Evolutionary conservation across 495 filamentous ascomycete genomes (phyloP).

Genomic region (Xanthoparmelia taractica): DNA sequence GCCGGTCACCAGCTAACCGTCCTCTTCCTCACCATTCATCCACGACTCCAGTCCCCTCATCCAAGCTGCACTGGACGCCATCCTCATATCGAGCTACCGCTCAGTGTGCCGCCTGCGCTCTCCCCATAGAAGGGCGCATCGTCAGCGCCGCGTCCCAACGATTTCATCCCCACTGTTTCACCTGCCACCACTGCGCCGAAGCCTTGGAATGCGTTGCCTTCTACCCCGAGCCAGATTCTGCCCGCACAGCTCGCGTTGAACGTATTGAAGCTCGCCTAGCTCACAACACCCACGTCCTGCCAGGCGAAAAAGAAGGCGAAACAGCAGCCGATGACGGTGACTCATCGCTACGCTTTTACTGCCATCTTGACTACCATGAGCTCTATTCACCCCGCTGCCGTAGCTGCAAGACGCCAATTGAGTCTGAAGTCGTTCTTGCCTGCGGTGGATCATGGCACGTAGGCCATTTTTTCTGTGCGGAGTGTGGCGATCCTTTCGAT

Average conservation of each 20-base stretch:
- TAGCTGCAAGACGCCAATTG: constrained; percentile 96
- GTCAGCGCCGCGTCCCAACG: constrained; percentile 72
- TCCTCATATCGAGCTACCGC: constrained; percentile 59
- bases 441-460: constrained; percentile 93
- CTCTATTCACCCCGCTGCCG: constrained; percentile 87
- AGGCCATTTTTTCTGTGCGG: constrained; percentile 98
- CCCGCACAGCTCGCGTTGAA: constrained; percentile 60
- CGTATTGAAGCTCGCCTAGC: constrained; percentile 48
- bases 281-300: constrained; percentile 49
- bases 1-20: constrained; percentile 13
- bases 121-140: constrained; percentile 81
- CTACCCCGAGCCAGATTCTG: constrained; percentile 75
- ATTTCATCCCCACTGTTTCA: constrained; percentile 92
- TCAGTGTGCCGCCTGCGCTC: constrained; percentile 72
- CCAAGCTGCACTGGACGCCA: constrained; percentile 23
- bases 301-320: constrained; percentile 47
- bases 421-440: constrained; percentile 88
- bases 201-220: constrained; percentile 91
- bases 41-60: constrained; percentile 24
- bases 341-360: constrained; percentile 73
- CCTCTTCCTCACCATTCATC: constrained; percentile 27
- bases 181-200: constrained; percentile 80
- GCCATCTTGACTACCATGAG: constrained; percentile 97
- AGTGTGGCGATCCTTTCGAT: constrained; percentile 95
- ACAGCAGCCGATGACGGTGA: constrained; percentile 63